These are phyloP conservation scores for Scorias spongiosa DNA, from an alignment of 2,329 filamentous ascomycete species.

Conservation along the genomic window DNA sequence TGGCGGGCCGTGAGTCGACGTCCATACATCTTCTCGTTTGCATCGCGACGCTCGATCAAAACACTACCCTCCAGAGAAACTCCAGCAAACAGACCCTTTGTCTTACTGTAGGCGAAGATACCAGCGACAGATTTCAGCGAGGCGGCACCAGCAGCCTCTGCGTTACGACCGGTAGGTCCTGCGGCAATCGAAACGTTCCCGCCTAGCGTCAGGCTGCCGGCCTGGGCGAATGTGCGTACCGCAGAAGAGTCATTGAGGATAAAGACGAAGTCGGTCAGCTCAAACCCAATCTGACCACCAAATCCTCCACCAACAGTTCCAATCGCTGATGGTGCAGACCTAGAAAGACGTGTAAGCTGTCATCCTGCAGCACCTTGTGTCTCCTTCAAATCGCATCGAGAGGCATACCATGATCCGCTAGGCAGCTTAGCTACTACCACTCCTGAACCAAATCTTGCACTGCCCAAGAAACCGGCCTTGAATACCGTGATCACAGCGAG, in stretches of 20 bases:
- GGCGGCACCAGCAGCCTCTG: slow-evolving; percentile 86
- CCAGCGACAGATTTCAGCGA: slow-evolving; percentile 79
- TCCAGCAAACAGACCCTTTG: slow-evolving; percentile 90
- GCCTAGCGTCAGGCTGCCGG: slow-evolving; percentile 78
- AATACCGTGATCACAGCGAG: slow-evolving; percentile 75
- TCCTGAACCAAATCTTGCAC: slow-evolving; percentile 66
- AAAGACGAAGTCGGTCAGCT: slow-evolving; percentile 38
- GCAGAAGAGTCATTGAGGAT: slow-evolving; percentile 7
- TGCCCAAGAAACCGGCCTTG: slow-evolving; percentile 75
- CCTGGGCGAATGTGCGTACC: slow-evolving; percentile 86
- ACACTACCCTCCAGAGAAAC: slow-evolving; percentile 87
- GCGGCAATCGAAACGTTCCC: slow-evolving; percentile 95
- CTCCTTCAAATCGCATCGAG: neutral
- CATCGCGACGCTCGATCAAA: slow-evolving; percentile 86
- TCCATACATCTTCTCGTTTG: slow-evolving; percentile 92
- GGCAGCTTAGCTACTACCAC: slow-evolving; percentile 66
- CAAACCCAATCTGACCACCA: slow-evolving; percentile 74
- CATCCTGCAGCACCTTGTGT: neutral
- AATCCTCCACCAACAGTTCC: slow-evolving; percentile 69
- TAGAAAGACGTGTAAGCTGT: slow-evolving; percentile 2
- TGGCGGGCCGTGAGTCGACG: slow-evolving; percentile 66
- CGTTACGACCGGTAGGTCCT: slow-evolving; percentile 84
- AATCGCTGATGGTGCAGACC: slow-evolving; percentile 64
- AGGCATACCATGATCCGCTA: slow-evolving; percentile 51
- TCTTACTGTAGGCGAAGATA: slow-evolving; percentile 95